These are phyloP conservation scores for Flaveria floridana DNA, from an alignment of 140 eudicot species.

Conservation along the genomic window DNA sequence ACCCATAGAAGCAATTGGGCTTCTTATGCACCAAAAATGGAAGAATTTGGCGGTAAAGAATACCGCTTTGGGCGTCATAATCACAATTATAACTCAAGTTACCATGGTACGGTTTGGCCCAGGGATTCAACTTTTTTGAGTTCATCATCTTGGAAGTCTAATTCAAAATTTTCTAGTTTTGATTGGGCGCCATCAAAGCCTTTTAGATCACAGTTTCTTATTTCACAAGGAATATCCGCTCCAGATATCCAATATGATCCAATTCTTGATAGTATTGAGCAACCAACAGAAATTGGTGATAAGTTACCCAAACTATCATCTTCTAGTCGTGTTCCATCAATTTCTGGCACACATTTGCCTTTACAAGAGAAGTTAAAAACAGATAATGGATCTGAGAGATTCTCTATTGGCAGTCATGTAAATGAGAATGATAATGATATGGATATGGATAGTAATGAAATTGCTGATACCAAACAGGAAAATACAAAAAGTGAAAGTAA, in stretches of 20 bases:
- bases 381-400: slow-evolving; percentile 30
- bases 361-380: slow-evolving; percentile 30
- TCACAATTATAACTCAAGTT: slow-evolving; percentile 27
- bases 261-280: slow-evolving; percentile 58
- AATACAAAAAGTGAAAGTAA: slow-evolving; percentile 27
- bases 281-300: slow-evolving; percentile 32
- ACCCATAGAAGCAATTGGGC: slow-evolving; percentile 26
- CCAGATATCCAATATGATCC: slow-evolving; percentile 54
- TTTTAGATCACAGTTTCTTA: slow-evolving; percentile 52
- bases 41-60: slow-evolving; percentile 36
- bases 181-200: slow-evolving; percentile 88
- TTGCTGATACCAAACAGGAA: slow-evolving; percentile 29
- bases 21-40: slow-evolving; percentile 29
- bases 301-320: slow-evolving; percentile 33
- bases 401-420: slow-evolving; percentile 36
- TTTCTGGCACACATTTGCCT: slow-evolving; percentile 29
- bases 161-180: slow-evolving; percentile 32
- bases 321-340: slow-evolving; percentile 42
- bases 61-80: slow-evolving; percentile 30
- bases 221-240: slow-evolving; percentile 48
- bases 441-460: slow-evolving; percentile 34
- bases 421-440: slow-evolving; percentile 25
- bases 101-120: slow-evolving; percentile 32
- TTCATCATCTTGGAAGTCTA: slow-evolving; percentile 44
- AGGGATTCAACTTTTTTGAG: slow-evolving; percentile 39